Percentiles rank a stretch among this genome's conserved stretches.
Conservation (phyloP, 2,329 filamentous ascomycete genomes). For the Lomentospora prolificans region DNA sequence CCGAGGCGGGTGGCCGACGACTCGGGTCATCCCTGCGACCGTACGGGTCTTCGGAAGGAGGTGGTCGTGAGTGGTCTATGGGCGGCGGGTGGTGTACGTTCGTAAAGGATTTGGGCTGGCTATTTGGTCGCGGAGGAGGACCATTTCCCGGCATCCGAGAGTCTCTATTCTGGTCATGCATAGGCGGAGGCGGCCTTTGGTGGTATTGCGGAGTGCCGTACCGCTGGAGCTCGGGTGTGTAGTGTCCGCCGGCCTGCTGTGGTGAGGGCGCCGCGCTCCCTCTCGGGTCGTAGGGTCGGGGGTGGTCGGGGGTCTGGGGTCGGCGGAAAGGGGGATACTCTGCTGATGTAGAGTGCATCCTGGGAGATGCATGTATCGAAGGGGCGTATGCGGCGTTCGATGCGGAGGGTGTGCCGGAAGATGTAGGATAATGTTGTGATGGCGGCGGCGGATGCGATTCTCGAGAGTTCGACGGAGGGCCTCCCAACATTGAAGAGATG, state of each 20-base stretch:
- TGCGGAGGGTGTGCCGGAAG: constrained; percentile 26
- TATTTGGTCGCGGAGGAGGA: constrained; percentile 38
- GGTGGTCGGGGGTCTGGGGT: constrained; percentile 65
- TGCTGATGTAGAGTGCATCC: constrained; percentile 42
- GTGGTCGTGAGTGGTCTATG: constrained; percentile 34
- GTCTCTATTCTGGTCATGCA: constrained; percentile 36
- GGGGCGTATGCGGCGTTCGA: constrained; percentile 36
- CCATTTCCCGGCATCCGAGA: constrained; percentile 23
- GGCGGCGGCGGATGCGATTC: constrained; percentile 30
- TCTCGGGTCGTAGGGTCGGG: constrained; percentile 42
- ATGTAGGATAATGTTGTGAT: constrained; percentile 31
- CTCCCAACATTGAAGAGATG: constrained; percentile 51
- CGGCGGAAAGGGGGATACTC: constrained; percentile 56
- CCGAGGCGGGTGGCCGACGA: constrained; percentile 20
- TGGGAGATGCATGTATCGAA: constrained; percentile 44
- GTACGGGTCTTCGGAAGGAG: constrained; percentile 33
- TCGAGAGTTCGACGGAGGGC: constrained; percentile 32
- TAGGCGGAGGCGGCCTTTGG: constrained; percentile 37
- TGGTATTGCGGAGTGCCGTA: constrained; percentile 52
- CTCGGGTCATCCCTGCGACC: constrained; percentile 38
- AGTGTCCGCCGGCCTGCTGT: constrained; percentile 36
- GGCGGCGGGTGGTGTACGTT: constrained; percentile 32
- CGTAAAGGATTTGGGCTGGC: constrained; percentile 41
- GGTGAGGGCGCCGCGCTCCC: constrained; percentile 37
- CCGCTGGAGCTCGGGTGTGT: constrained; percentile 48